These are phyloP conservation scores for Pseudocercospora macadamiae DNA, from an alignment of 2,329 filamentous ascomycete genomes.

Conservation along the genomic window DNA sequence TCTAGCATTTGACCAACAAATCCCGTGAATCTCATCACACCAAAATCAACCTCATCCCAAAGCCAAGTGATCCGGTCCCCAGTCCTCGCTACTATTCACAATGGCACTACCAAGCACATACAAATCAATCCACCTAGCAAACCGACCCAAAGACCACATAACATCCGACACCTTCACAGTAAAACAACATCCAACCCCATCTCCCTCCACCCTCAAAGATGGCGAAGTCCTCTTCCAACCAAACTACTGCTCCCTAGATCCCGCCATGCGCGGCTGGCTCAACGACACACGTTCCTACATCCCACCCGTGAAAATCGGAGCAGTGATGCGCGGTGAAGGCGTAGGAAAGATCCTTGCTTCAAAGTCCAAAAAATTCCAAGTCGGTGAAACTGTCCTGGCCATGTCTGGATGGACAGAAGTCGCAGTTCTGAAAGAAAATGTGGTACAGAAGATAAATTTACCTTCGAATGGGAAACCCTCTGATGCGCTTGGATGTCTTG, in stretches of 20 bases:
- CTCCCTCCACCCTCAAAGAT: conserved; percentile 29
- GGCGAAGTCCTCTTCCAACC: conserved; percentile 52
- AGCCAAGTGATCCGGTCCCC: too few species aligned
- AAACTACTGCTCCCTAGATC: conserved; percentile 56
- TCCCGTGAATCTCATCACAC: too few species aligned
- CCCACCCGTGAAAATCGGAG: conserved; percentile 48
- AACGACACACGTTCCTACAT: conserved; percentile 51
- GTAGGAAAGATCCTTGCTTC: conserved; percentile 44
- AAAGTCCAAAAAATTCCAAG: conserved; percentile 33
- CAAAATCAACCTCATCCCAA: too few species aligned
- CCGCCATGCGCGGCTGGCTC: conserved; percentile 57
- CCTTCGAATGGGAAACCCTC: conserved; percentile 31
- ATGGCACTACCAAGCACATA: conserved; percentile 25
- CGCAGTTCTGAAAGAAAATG: conserved; percentile 36
- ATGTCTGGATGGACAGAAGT: conserved; percentile 47
- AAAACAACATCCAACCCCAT: conserved; percentile 25
- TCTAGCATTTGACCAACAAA: not conserved
- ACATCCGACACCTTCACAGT: conserved; percentile 28
- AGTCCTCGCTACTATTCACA: not conserved
- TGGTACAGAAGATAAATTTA: conserved; percentile 31
- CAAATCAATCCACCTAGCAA: conserved; percentile 30
- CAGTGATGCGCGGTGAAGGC: conserved; percentile 43
- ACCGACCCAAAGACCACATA: conserved; percentile 30
- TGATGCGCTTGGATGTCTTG: conserved; percentile 42
- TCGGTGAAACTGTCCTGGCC: conserved; percentile 42